Base-by-base conservation (phyloP, 2,329 filamentous ascomycete species). In the Herpotrichia juniperi region DNA sequence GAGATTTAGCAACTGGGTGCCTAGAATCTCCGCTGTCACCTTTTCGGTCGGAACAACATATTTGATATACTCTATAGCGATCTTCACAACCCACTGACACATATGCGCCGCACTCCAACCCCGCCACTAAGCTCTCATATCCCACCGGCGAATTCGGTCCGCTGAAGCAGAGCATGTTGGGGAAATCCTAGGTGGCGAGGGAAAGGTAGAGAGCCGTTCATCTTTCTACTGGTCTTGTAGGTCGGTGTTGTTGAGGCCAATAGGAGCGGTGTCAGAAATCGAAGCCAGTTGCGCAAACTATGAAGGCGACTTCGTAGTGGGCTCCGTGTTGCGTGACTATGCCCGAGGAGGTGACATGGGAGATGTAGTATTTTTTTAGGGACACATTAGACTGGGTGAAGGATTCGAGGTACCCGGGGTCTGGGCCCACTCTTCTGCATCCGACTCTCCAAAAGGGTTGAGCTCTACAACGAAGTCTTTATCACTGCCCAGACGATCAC, bases 111-210 rank as follows among this genome's bases (percentile, higher is more conserved):
- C 28, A 2, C 40, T 31, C 45, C 48, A 54, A 8, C 21, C 30
- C 46, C 5, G 51, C 45, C 44, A 55, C 46, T 2, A 49, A 37
- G 5, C 10, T 22, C n/a, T 43, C 48, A 16, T 51, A 43, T 17
- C 48, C 48, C 21, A 51, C 34, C 28, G 52, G 39, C n/a, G 39
- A 31, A 35, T 50, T 56, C 32, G 40, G 49, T 28, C 47, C 67
- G 52, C 61, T 67, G 46, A 56, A 67, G 32, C 46, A 17, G 56
- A 50, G 42, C 24, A 56, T 25, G 24, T 53, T 46, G 11, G 48
- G 54, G 22, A 51, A 30, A 17, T 45, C 17, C 9, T 22, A 25
- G 22, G 16, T 11, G 24, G 21, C 25, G 30, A 37, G 6, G 14
- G 39, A 50, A 28, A 53, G 22, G 46, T 53, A 54, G 46, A 28